Conservation (phyloP, 2,329 filamentous ascomycete genomes). For the Stagonosporopsis chrysanthemi region DNA sequence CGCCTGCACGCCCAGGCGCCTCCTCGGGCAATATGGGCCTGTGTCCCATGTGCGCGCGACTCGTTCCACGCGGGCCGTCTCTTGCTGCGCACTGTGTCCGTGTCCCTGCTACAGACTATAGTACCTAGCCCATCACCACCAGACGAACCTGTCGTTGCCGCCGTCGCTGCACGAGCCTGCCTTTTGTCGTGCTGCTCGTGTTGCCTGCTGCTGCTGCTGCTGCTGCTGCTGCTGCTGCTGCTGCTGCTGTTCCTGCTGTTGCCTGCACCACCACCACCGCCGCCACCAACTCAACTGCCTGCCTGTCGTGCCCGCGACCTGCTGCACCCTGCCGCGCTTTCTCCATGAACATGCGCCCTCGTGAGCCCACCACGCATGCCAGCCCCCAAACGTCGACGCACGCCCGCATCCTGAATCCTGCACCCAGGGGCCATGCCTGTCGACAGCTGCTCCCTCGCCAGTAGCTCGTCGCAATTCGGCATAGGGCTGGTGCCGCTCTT, state of each 20-base stretch:
- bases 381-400: conserved; percentile 13
- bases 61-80: conserved; percentile 31
- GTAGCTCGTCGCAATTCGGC: conserved; percentile 32
- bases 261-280: not conserved
- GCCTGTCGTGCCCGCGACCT: not conserved
- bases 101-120: not conserved
- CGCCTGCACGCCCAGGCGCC: not conserved
- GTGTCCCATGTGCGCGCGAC: conserved; percentile 11
- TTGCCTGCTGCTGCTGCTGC: too few species aligned
- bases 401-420: conserved; percentile 35
- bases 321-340: conserved; percentile 10
- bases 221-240: too few species aligned
- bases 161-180: conserved; percentile 29
- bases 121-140: conserved; percentile 12
- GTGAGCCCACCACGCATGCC: conserved; percentile 9
- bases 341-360: conserved; percentile 7
- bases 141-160: conserved; percentile 14
- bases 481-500: conserved; percentile 45
- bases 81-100: conserved; percentile 11
- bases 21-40: conserved; percentile 33
- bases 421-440: conserved; percentile 26
- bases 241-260: too few species aligned
- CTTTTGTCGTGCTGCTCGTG: not conserved
- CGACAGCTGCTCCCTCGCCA: not conserved
- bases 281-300: not conserved